Percentiles rank a stretch among this genome's conserved stretches.
Evolutionary conservation across 768 basidiomycete species (phyloP).

Genomic region (Holtermanniella nyarrowii): DNA sequence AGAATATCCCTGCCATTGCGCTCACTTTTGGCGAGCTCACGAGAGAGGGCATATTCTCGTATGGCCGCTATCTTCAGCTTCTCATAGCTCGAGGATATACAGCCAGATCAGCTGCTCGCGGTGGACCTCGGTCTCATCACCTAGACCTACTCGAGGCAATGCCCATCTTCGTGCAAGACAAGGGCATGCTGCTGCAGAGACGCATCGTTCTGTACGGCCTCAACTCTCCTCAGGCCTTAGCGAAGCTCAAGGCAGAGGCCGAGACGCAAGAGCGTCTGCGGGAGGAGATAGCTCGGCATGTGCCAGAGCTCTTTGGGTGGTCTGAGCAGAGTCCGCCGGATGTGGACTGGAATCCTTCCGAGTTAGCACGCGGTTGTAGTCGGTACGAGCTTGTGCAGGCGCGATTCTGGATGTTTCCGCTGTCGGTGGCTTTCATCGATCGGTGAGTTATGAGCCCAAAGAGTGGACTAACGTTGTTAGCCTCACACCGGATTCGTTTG

Average conservation of each 20-base stretch:
- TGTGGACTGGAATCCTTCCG: background rate
- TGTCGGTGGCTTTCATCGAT: slow-evolving; percentile 10
- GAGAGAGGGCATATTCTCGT: slow-evolving; percentile 29
- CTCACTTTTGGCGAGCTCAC: slow-evolving; percentile 34
- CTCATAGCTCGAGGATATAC: slow-evolving; percentile 30
- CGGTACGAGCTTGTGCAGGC: slow-evolving; percentile 26
- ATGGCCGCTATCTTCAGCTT: slow-evolving; percentile 29
- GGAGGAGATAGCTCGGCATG: slow-evolving; percentile 27
- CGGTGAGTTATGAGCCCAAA: slow-evolving; percentile 9
- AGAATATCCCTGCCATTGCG: slow-evolving; percentile 29
- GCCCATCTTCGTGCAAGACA: slow-evolving; percentile 30
- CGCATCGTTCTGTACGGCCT: slow-evolving; percentile 27
- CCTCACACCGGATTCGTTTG: no score
- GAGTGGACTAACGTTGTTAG: no score
- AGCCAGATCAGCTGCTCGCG: slow-evolving; percentile 6
- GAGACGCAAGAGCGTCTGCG: slow-evolving; percentile 11
- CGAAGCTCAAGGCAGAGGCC: slow-evolving; percentile 18
- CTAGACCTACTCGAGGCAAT: slow-evolving; percentile 19
- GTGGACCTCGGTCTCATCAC: slow-evolving; percentile 19
- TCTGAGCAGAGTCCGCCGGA: slow-evolving; percentile 6
- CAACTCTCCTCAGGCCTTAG: slow-evolving; percentile 7
- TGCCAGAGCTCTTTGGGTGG: slow-evolving; percentile 29
- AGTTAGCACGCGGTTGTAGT: slow-evolving; percentile 2
- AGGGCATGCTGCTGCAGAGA: slow-evolving; percentile 27
- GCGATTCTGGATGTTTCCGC: slow-evolving; percentile 26